Evolutionary conservation across 2,329 filamentous ascomycete species (phyloP).

Genomic region (Pseudogymnoascus sp.): DNA sequence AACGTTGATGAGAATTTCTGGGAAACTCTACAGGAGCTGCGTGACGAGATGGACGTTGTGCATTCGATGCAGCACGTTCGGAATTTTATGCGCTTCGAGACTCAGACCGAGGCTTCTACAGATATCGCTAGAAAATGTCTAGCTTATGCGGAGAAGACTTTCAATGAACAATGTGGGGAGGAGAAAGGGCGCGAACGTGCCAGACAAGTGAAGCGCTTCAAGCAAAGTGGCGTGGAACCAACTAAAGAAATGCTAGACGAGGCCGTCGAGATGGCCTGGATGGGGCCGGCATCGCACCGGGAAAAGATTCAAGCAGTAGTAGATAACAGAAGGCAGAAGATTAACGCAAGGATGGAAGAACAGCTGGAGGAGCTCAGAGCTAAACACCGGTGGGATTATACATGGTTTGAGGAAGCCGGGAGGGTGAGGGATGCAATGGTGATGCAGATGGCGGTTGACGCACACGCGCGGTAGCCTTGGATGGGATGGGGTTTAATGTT

Average conservation of each 20-base stretch:
- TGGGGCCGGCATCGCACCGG: too few species aligned
- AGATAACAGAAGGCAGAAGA: not conserved
- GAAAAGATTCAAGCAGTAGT: too few species aligned
- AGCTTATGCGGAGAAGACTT: not conserved
- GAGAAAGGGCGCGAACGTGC: not conserved
- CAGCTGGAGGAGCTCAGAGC: not conserved
- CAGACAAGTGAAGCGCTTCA: not conserved
- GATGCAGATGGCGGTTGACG: not conserved
- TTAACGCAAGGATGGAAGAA: not conserved
- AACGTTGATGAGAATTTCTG: not conserved
- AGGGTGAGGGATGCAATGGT: not conserved
- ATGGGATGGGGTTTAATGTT: not conserved
- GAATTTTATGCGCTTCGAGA: not conserved
- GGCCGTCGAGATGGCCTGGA: too few species aligned
- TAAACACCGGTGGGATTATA: not conserved
- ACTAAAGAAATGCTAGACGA: not conserved
- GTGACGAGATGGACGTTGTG: conserved; percentile 5
- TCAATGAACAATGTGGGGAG: not conserved
- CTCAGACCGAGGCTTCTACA: not conserved
- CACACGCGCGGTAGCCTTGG: not conserved
- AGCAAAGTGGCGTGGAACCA: not conserved
- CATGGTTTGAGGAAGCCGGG: not conserved
- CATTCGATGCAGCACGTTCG: not conserved
- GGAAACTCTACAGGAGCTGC: not conserved
- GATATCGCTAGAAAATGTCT: not conserved